Evolutionary conservation across 2,329 filamentous ascomycete genomes (phyloP).

Genomic region (Ceratocystis lukuohia): DNA sequence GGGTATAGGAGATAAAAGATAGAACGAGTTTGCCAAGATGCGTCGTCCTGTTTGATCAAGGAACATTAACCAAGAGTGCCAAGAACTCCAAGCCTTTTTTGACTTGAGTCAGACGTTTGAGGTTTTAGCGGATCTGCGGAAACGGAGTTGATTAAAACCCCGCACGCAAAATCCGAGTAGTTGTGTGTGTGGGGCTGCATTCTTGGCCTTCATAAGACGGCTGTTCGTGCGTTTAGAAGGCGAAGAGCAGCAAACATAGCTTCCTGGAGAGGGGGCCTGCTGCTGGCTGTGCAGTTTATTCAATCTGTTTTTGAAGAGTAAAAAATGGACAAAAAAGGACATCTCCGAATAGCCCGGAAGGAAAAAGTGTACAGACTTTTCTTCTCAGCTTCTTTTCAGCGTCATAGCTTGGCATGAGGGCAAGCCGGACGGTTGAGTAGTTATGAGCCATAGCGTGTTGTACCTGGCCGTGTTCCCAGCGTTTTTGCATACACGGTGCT

Average conservation of each 20-base stretch:
- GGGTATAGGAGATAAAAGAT: neutral
- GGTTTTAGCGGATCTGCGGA: neutral
- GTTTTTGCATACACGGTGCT: neutral
- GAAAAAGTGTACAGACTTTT: neutral
- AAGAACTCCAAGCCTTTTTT: neutral
- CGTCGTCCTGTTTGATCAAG: neutral
- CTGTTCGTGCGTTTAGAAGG: no score
- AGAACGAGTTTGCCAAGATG: neutral
- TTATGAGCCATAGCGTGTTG: neutral
- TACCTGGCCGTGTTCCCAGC: neutral
- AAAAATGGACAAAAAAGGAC: neutral
- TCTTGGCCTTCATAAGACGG: no score
- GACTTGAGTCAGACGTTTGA: neutral
- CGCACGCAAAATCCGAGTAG: neutral
- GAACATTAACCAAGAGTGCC: slow-evolving; percentile 1
- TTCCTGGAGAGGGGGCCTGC: no score
- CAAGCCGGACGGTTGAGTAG: neutral
- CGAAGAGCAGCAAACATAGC: no score
- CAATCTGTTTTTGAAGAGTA: no score
- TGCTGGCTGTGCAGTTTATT: no score
- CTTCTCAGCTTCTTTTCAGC: neutral
- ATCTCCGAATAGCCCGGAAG: neutral
- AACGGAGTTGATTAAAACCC: neutral
- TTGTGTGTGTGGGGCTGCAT: neutral
- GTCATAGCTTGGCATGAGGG: slow-evolving; percentile 1